Evolutionary conservation across 2,329 filamentous ascomycete genomes (phyloP).

Genomic region (Aspergillus flavus): DNA sequence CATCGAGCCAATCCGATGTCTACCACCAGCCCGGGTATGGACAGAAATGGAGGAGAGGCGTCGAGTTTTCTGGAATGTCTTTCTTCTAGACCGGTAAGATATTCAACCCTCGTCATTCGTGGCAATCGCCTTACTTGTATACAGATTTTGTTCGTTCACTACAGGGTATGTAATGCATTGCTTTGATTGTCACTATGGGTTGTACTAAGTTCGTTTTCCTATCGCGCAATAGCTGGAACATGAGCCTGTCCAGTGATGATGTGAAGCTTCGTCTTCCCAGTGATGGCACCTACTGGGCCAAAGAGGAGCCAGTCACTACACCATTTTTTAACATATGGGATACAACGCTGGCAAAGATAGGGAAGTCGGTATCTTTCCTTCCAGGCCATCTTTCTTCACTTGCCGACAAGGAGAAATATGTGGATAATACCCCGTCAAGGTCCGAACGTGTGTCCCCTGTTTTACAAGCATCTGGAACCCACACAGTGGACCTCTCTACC

Average conservation of each 20-base stretch:
- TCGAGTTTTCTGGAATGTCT: conserved; percentile 48
- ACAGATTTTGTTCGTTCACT: background rate
- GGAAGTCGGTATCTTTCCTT: conserved; percentile 44
- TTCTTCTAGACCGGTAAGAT: conserved; percentile 39
- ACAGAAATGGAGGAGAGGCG: conserved; percentile 43
- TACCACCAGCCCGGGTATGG: conserved; percentile 37
- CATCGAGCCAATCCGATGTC: conserved; percentile 29
- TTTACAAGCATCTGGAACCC: conserved; percentile 15
- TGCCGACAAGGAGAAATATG: background rate
- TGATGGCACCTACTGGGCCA: conserved; percentile 48
- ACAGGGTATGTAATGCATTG: background rate
- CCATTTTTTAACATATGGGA: conserved; percentile 54
- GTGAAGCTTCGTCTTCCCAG: conserved; percentile 43
- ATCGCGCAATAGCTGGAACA: conserved; percentile 28
- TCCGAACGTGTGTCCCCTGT: background rate
- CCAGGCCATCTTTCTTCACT: conserved; percentile 23
- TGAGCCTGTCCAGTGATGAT: conserved; percentile 40
- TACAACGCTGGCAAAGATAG: conserved; percentile 41
- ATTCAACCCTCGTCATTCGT: background rate
- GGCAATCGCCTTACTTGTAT: background rate
- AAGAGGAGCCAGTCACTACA: conserved; percentile 41
- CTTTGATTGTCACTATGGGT: background rate
- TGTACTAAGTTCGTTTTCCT: background rate
- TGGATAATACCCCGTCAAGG: background rate
- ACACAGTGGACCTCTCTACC: conserved; percentile 39